Evolutionary conservation across 169 alveolate species (phyloP).

Genomic region (Plasmodium falciparum): DNA sequence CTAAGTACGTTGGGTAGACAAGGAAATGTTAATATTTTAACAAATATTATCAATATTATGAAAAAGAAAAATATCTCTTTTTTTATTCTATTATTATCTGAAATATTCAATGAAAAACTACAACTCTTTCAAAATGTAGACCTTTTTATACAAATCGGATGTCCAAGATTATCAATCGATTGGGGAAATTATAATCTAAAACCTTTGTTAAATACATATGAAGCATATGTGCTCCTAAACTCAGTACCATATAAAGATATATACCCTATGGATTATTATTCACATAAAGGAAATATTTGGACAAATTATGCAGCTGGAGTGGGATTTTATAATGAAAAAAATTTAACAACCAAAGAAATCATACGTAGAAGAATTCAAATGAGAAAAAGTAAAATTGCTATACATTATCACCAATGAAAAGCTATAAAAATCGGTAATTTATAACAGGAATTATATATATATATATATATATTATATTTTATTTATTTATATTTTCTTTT

Average conservation of each 20-base stretch:
- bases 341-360: constrained; percentile 51
- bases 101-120: constrained; percentile 83
- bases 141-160: constrained; percentile 93
- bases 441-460: too few relatives aligned
- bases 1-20: constrained; percentile 90
- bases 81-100: constrained; percentile 81
- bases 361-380: constrained; percentile 57
- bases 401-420: constrained; percentile 37
- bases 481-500: too few relatives aligned
- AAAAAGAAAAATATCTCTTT: constrained; percentile 44
- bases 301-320: constrained; percentile 86
- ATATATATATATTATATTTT: too few relatives aligned
- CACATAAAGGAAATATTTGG: constrained; percentile 92
- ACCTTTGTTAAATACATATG: constrained; percentile 98
- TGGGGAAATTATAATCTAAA: constrained; percentile 96
- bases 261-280: constrained; percentile 94
- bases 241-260: constrained; percentile 78
- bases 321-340: constrained; percentile 36
- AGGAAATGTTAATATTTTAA: constrained; percentile 85
- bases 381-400: constrained; percentile 32
- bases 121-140: constrained; percentile 79
- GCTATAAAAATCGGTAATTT: background rate
- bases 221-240: constrained; percentile 96
- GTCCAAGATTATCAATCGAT: constrained; percentile 99
- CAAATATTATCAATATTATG: constrained; percentile 75